Evolutionary conservation across 1,284 basidiomycete species (phyloP).

Genomic region (Trichosporon ovoides): DNA sequence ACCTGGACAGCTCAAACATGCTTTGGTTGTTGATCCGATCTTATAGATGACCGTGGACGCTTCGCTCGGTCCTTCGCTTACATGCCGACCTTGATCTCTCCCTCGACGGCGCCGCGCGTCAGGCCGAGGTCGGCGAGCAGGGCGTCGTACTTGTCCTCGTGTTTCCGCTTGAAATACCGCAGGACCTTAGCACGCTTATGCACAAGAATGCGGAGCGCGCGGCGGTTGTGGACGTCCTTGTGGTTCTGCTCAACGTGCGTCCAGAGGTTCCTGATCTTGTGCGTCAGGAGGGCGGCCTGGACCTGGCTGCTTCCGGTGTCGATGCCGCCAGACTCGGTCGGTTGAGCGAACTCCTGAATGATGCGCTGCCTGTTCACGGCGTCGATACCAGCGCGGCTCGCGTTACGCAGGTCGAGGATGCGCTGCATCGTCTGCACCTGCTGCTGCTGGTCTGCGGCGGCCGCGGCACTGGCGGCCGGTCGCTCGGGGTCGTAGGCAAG

Average conservation of each 20-base stretch:
- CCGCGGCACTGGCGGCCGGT: slow-evolving; percentile 5
- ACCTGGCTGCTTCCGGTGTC: slow-evolving; percentile 81
- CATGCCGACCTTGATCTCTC: slow-evolving; percentile 64
- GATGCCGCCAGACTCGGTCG: slow-evolving; percentile 9
- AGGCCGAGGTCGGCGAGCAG: slow-evolving; percentile 71
- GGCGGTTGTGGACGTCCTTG: slow-evolving; percentile 73
- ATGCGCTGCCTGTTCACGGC: slow-evolving; percentile 80
- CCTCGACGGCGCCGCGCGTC: slow-evolving; percentile 75
- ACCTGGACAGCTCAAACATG: background rate
- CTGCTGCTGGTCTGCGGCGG: slow-evolving; percentile 50
- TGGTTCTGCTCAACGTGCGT: slow-evolving; percentile 64
- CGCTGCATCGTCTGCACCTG: slow-evolving; percentile 65
- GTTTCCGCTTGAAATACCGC: slow-evolving; percentile 66
- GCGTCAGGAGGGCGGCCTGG: slow-evolving; percentile 83
- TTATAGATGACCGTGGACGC: background rate
- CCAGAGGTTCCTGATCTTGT: slow-evolving; percentile 76
- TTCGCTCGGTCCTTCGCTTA: background rate
- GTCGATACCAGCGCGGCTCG: slow-evolving; percentile 77
- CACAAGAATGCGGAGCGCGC: slow-evolving; percentile 66
- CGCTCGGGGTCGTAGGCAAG: slow-evolving; percentile 26
- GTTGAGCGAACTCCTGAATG: slow-evolving; percentile 67
- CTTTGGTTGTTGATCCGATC: background rate
- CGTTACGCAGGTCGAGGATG: slow-evolving; percentile 77
- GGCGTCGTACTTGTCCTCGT: slow-evolving; percentile 67
- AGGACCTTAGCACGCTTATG: slow-evolving; percentile 79